A percentile compares a stretch with the other conserved stretches of the same genome.
These are phyloP conservation scores for Mitragyna speciosa DNA, from an alignment of 257 asterid genomes.

Conservation along the genomic window DNA sequence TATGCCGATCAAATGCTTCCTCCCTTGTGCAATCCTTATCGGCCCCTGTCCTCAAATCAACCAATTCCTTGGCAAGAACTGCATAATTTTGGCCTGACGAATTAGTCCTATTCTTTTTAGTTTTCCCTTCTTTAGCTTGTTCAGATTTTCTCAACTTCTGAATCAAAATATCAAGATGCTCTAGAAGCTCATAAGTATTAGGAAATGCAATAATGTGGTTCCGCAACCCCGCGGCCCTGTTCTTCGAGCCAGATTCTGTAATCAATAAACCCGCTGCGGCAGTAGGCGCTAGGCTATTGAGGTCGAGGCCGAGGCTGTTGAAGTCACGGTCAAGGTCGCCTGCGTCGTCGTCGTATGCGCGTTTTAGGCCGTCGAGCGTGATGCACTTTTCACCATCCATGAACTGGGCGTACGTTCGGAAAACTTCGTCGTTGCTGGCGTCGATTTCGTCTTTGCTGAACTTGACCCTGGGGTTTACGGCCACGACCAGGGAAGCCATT, in stretches of 20 bases:
- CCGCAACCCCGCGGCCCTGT: constrained; percentile 93
- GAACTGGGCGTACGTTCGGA: constrained; percentile 82
- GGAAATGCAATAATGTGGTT: constrained; percentile 93
- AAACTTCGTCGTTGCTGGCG: constrained; percentile 91
- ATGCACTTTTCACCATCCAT: constrained; percentile 82
- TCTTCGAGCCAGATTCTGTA: too few species aligned
- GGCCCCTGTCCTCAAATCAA: constrained; percentile 82
- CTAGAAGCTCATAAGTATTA: too few species aligned
- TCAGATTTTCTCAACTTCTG: constrained; percentile 59
- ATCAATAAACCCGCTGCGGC: too few species aligned
- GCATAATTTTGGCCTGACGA: too few species aligned
- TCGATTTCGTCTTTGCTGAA: constrained; percentile 91
- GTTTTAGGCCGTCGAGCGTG: constrained; percentile 79
- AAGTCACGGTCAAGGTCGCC: constrained; percentile 98
- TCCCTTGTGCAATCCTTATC: constrained; percentile 84
- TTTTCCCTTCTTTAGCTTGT: constrained; percentile 75
- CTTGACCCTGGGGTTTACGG: constrained; percentile 88
- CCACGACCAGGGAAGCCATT: constrained; percentile 87
- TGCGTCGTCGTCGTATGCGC: constrained; percentile 96
- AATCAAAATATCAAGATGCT: constrained; percentile 68
- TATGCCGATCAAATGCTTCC: constrained; percentile 96
- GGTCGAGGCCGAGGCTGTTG: constrained; percentile 88
- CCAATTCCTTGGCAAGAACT: constrained; percentile 73
- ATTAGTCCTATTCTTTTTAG: constrained; percentile 71
- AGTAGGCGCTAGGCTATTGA: too few species aligned